Percentiles rank a stretch among this genome's conserved stretches.
Evolutionary conservation across 2,329 filamentous ascomycete genomes (phyloP).

Genomic region (Aspergillus spinulosporus): DNA sequence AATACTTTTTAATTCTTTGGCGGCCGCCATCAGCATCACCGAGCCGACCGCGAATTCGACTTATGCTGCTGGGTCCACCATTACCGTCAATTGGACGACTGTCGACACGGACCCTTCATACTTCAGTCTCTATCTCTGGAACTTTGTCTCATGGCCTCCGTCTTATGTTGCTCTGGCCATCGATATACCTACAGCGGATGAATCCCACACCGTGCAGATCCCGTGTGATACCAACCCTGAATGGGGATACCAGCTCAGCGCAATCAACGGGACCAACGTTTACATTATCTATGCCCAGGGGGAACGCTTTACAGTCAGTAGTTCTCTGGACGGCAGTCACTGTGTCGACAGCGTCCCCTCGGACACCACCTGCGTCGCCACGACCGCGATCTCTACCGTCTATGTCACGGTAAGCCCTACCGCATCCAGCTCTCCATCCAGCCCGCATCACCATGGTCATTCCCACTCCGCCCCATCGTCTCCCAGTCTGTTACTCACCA

Average conservation of each 20-base stretch:
- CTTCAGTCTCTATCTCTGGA: slow-evolving; percentile 48
- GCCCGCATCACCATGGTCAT: not conserved
- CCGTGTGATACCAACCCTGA: slow-evolving; percentile 41
- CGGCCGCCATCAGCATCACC: slow-evolving; percentile 27
- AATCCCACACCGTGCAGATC: slow-evolving; percentile 36
- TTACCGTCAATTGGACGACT: slow-evolving; percentile 40
- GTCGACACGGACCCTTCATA: slow-evolving; percentile 45
- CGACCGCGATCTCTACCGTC: slow-evolving; percentile 17
- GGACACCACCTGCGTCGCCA: slow-evolving; percentile 17
- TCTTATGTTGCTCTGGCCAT: slow-evolving; percentile 41
- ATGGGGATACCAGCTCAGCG: slow-evolving; percentile 48
- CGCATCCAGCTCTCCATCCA: slow-evolving; percentile 15
- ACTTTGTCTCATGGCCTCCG: slow-evolving; percentile 49
- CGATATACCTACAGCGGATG: slow-evolving; percentile 36
- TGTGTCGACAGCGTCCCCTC: slow-evolving; percentile 13
- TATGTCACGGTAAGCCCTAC: slow-evolving; percentile 28
- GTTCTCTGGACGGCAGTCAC: not conserved
- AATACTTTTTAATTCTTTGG: slow-evolving; percentile 20
- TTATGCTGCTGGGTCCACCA: slow-evolving; percentile 37
- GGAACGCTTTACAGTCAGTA: slow-evolving; percentile 13
- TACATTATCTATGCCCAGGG: slow-evolving; percentile 49
- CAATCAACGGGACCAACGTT: slow-evolving; percentile 50
- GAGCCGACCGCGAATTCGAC: slow-evolving; percentile 40
- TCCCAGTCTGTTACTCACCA: not conserved
- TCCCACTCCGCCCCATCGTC: not conserved